phyloP scores from a whole-genome alignment of 148 eudicot species.

The Cornus suecica region DNA sequence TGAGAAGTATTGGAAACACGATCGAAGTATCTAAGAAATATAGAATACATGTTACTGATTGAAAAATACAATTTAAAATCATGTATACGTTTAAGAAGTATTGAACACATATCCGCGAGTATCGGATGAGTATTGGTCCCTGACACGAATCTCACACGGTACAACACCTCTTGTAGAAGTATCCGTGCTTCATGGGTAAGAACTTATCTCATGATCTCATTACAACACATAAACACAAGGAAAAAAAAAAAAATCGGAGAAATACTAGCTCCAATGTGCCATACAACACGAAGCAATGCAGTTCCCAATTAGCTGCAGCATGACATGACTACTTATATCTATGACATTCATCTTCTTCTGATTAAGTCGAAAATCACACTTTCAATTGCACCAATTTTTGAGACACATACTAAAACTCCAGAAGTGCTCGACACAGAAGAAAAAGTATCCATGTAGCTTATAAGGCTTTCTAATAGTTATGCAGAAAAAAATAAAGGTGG shows the following conservation, averaged over 20 bases:
- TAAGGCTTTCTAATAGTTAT: background rate
- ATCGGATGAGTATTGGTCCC: no score
- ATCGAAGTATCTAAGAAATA: no score
- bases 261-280: background rate
- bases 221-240: background rate
- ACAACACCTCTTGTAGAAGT: no score
- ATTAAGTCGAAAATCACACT: background rate
- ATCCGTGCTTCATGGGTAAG: no score
- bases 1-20: no score
- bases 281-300: no score
- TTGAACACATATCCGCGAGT: no score
- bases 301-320: background rate
- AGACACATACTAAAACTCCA: background rate
- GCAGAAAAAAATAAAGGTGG: background rate
- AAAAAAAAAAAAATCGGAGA: background rate
- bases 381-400: background rate
- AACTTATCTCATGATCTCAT: no score
- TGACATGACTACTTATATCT: background rate
- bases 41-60: no score
- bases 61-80: no score
- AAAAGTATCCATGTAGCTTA: background rate
- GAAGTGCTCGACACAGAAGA: background rate
- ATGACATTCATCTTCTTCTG: background rate
- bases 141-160: no score
- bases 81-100: no score